Percentiles rank a stretch among this genome's conserved stretches.
These are phyloP conservation scores for Cyclanthera cordifolia DNA, from an alignment of 306 rosid genomes.

Conservation along the genomic window DNA sequence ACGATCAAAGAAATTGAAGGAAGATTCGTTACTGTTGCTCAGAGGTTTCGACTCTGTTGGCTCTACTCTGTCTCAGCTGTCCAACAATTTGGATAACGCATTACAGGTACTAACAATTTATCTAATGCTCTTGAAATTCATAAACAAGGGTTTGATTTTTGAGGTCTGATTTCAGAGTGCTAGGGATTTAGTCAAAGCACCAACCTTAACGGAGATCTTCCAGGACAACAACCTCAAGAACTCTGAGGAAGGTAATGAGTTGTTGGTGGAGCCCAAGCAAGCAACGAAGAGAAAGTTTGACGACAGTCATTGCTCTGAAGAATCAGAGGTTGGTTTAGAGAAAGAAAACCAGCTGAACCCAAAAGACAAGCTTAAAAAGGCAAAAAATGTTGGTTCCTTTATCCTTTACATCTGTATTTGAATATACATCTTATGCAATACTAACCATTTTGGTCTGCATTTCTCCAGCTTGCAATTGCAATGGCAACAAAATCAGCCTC, in stretches of 20 bases:
- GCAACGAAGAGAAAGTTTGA: constrained; percentile 66
- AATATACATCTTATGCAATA: neutral
- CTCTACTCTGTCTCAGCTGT: constrained; percentile 30
- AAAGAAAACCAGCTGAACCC: constrained; percentile 23
- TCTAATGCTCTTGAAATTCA: neutral
- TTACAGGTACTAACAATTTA: neutral
- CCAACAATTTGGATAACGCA: constrained; percentile 49
- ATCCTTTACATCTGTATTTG: neutral
- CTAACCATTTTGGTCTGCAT: neutral
- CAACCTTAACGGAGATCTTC: constrained; percentile 68
- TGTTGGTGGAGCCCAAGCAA: constrained; percentile 31
- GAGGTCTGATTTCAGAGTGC: constrained; percentile 42
- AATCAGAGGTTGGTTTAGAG: constrained; percentile 27
- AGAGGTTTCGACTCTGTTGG: constrained; percentile 85
- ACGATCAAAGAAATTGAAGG: constrained; percentile 35
- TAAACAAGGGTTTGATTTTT: neutral
- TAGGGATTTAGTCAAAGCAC: constrained; percentile 63
- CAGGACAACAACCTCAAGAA: constrained; percentile 33
- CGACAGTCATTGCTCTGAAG: constrained; percentile 36
- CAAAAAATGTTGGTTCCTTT: constrained; percentile 54
- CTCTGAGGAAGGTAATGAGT: constrained; percentile 23
- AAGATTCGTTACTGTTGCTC: constrained; percentile 55
- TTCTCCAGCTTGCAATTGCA: constrained; percentile 58
- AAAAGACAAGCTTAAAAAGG: constrained; percentile 51
- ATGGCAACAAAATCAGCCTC: constrained; percentile 84